Evolutionary conservation across 2,329 filamentous ascomycete species (phyloP).

Genomic region (Tricladium varicosporioides): DNA sequence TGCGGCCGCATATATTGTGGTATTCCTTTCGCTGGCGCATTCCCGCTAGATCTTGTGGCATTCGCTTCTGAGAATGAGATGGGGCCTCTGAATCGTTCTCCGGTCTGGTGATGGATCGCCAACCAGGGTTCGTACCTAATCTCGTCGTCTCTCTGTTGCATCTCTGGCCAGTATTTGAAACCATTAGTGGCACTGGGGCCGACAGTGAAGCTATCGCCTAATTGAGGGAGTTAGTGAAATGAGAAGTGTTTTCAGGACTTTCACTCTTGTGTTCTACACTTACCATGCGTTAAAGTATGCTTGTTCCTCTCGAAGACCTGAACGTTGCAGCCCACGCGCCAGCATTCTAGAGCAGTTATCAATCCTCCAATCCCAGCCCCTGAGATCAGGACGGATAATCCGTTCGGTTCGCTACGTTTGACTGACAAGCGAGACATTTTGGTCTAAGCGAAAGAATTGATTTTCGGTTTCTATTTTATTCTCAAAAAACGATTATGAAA

Average conservation of each 20-base stretch:
- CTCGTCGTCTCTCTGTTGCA: conserved; percentile 44
- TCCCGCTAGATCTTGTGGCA: too few species aligned
- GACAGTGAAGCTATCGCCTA: conserved; percentile 47
- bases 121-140: conserved; percentile 41
- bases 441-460: too few species aligned
- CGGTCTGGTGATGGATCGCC: conserved; percentile 29
- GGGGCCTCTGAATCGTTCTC: conserved; percentile 35
- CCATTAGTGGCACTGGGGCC: conserved; percentile 54
- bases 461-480: too few species aligned
- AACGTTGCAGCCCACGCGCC: conserved; percentile 54
- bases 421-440: too few species aligned
- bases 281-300: background rate
- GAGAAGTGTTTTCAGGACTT: too few species aligned
- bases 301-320: conserved; percentile 45
- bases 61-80: too few species aligned
- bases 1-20: conserved; percentile 48
- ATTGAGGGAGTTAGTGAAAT: too few species aligned
- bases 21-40: background rate
- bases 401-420: too few species aligned
- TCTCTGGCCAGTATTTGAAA: conserved; percentile 49
- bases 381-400: conserved; percentile 49
- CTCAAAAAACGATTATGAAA: too few species aligned
- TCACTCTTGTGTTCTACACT: too few species aligned
- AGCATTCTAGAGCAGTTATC: conserved; percentile 57
- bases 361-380: conserved; percentile 57